phyloP scores from a whole-genome alignment of 1,284 basidiomycete species.

The Tilletia horrida region DNA sequence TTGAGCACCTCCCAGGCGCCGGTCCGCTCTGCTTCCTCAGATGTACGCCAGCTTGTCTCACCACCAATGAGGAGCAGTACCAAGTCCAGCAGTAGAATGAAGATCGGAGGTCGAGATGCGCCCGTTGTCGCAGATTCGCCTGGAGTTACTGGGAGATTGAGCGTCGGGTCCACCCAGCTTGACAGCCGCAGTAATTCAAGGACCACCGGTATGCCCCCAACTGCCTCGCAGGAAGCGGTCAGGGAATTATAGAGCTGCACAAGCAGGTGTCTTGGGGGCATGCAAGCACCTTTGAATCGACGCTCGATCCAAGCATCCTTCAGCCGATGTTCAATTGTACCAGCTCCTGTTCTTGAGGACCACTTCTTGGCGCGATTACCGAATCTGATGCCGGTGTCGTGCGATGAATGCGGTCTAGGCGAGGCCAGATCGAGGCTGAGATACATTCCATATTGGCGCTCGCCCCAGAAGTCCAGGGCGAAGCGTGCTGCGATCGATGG shows the following conservation, averaged over 20 bases:
- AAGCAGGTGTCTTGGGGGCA: no score
- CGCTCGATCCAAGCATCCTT: no score
- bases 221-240: no score
- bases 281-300: no score
- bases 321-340: no score
- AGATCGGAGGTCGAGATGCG: not conserved
- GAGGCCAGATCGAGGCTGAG: not conserved
- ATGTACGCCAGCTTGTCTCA: not conserved
- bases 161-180: no score
- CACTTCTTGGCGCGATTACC: not conserved
- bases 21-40: not conserved
- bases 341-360: no score
- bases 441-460: not conserved
- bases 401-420: not conserved
- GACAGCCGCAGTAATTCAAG: no score
- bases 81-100: not conserved
- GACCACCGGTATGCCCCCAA: no score
- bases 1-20: conserved; percentile 1
- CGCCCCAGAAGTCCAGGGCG: not conserved
- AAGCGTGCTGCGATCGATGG: not conserved
- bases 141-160: no score
- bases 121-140: no score
- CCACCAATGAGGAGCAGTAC: not conserved
- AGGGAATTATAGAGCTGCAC: no score
- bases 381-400: not conserved